Evolutionary conservation across 78 protist genomes (phyloP), one percentile per base, ranked within the genome.

Genomic region (Dictyostelium firmibasis): DNA sequence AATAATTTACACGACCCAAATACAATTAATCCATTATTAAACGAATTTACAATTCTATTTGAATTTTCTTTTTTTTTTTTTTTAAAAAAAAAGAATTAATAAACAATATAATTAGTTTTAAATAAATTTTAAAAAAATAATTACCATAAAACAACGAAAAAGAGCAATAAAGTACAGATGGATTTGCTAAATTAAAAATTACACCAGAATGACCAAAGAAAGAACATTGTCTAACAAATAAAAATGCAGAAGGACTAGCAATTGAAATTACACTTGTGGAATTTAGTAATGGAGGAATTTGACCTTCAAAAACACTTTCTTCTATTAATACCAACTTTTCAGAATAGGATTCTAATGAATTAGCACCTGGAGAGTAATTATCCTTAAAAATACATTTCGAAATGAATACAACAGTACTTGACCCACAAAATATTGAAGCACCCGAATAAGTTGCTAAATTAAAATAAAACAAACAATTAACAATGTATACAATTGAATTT

Each of bases 21-120:
- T 11, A 82, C 50, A 35, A 82, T 72, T 20, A 57, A 25, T 44
- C 86, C 86, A 82, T 50, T 82, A 60, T 82, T 82, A 57, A 35
- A 82, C 14, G 86, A 25, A 60, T 82, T 82, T 82, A 82, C 75
- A 57, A 57, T 57, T 82, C 86, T 57, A 82, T 57, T 57, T 82
- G 50, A 11, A 35, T 33, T 35, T 33, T 50, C 75, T 57, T 9
- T 20, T 4, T 53, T 11, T 57, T 9, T 20, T 4, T 53, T 11
- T 43, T 41, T 0, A 9, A 2, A 23, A 4, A 43, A 25, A 78
- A 78, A 47, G 0, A 78, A 47, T 13, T 36, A 29, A n/a, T 44
- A 6, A 43, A 9, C 4, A 77, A 75, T 29, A 62, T n/a, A 62
- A n/a, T n/a, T n/a, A 23, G n/a, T n/a, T n/a, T n/a, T n/a, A n/a